These are phyloP conservation scores for Wickerhamomyces alni DNA, from an alignment of 805 yeast genomes.

Conservation along the genomic window DNA sequence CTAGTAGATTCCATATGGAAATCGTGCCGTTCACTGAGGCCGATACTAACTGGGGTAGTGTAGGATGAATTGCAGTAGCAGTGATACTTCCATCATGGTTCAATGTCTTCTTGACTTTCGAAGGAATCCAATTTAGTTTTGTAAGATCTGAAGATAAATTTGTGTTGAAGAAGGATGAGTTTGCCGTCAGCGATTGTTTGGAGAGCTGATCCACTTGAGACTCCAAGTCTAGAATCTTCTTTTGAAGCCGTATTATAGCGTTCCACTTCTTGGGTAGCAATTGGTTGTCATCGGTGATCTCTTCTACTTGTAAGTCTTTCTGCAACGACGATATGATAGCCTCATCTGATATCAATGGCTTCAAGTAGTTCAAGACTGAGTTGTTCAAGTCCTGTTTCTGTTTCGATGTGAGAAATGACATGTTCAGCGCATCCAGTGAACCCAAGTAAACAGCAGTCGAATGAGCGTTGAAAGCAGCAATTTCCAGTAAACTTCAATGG, in stretches of 20 bases:
- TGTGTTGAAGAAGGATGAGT: slow-evolving; percentile 26
- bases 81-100: slow-evolving; percentile 46
- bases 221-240: slow-evolving; percentile 66
- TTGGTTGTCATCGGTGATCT: slow-evolving; percentile 21
- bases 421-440: not conserved
- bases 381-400: slow-evolving; percentile 42
- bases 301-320: slow-evolving; percentile 15
- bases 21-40: slow-evolving; percentile 67
- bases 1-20: slow-evolving; percentile 64
- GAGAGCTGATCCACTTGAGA: slow-evolving; percentile 44
- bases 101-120: slow-evolving; percentile 19
- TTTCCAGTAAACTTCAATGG: no score
- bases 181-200: slow-evolving; percentile 31
- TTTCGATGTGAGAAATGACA: slow-evolving; percentile 32
- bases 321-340: slow-evolving; percentile 13
- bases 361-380: slow-evolving; percentile 44
- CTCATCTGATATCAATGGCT: slow-evolving; percentile 21
- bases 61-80: slow-evolving; percentile 66
- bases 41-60: slow-evolving; percentile 54
- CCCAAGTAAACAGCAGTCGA: no score
- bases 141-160: slow-evolving; percentile 10
- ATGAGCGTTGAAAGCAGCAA: no score
- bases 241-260: slow-evolving; percentile 75
- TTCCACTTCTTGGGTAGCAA: slow-evolving; percentile 79
- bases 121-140: slow-evolving; percentile 22